Percentiles rank a stretch among this genome's conserved stretches.
Conservation (phyloP, 2,329 filamentous ascomycete species). For the Parastagonospora avenae region DNA sequence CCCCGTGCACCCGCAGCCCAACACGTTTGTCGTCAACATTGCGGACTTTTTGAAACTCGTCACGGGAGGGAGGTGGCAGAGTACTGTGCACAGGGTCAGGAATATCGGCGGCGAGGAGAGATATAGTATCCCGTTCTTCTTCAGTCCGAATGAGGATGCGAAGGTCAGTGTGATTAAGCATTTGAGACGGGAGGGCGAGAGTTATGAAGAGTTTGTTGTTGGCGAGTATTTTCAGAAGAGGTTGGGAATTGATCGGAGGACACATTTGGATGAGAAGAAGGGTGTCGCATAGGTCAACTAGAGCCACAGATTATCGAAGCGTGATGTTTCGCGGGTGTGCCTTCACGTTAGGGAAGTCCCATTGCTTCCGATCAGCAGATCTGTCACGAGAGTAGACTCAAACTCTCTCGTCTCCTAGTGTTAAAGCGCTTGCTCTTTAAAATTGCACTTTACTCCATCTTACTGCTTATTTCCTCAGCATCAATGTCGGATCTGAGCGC, state of each 20-base stretch:
- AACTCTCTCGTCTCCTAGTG: no score
- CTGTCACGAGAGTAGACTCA: no score
- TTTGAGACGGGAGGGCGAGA: conserved; percentile 30
- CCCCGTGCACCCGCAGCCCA: conserved; percentile 41
- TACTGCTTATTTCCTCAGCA: no score
- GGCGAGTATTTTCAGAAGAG: conserved; percentile 42
- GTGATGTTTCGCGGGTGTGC: no score
- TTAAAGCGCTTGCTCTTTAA: no score
- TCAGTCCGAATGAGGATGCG: conserved; percentile 44
- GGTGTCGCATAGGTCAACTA: no score
- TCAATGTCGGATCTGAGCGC: no score
- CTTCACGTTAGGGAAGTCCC: no score
- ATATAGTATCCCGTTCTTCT: conserved; percentile 51
- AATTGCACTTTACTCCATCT: no score
- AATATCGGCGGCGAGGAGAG: conserved; percentile 47
- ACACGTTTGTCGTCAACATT: conserved; percentile 50
- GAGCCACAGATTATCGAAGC: no score
- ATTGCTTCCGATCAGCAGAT: no score
- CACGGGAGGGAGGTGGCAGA: conserved; percentile 48
- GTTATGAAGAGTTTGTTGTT: conserved; percentile 37
- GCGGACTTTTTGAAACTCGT: conserved; percentile 50
- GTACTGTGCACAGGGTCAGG: conserved; percentile 49
- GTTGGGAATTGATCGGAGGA: conserved; percentile 38
- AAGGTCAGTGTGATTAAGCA: conserved; percentile 36
- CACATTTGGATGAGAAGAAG: conserved; percentile 26